Base-by-base conservation (phyloP, 164 flowering plant species). In the Houttuynia cordata region DNA sequence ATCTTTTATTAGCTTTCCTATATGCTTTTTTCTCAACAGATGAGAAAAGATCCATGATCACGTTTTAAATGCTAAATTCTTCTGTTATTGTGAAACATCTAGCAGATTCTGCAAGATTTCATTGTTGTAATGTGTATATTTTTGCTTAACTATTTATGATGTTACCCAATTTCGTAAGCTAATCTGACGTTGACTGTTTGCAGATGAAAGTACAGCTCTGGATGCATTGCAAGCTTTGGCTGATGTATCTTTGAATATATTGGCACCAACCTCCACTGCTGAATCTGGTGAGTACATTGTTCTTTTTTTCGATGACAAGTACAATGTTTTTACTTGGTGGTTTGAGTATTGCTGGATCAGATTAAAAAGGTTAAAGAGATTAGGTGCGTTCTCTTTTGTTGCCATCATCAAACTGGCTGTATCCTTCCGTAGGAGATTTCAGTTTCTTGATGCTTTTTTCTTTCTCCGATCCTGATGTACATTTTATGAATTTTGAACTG, bases 141-240 rank as follows among this genome's bases (percentile, higher is more conserved):
- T 10, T 4, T 51, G 24, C 17, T 53, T 41, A 12, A 10, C 8
- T 15, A 17, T 60, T 49, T 53, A 45, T 45, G 0, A 10, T 2
- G 8, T 45, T 10, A 45, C 17, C 49, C 12, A 2, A 3, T 12
- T 45, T 45, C 13, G 8, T 7, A 45, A 45, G 14, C 17, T 45
- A 45, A 45, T 45, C 13, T 45, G 17, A 45, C 49, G 8, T 45
- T 10, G 17, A 12, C 49, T 60, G 18, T 71, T 23, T 70, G 54
- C 60, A 83, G 88, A 79, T 76, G 86, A 81, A 74, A 75, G 68
- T 61, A 63, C 74, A 53, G 82, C 78, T 22, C 69, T 85, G 51
- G 86, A 81, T 68, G 91, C 85, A 60, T 71, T 85, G 64, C 78
- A 77, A 71, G 70, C 88, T 64, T 74, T 85, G 74, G 88, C 91